Conservation (phyloP, 352 stramenopile species). For the Phytophthora uliginosa region DNA sequence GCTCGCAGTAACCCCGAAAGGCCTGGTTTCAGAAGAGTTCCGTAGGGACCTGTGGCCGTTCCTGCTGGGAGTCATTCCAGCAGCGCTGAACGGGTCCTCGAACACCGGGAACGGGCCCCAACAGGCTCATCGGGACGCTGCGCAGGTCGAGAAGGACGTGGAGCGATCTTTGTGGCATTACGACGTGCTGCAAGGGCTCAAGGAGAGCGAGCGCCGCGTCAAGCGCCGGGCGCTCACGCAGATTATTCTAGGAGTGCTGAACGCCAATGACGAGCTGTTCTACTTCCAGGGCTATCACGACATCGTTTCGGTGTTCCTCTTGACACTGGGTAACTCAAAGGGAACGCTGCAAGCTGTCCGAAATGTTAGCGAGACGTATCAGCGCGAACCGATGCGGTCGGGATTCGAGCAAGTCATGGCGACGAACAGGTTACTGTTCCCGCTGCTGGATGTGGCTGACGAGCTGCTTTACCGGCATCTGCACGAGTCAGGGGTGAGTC, state of each 20-base stretch:
- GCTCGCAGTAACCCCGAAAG: slow-evolving; percentile 64
- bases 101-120: slow-evolving; percentile 10
- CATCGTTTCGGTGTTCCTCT: slow-evolving; percentile 88
- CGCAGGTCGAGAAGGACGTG: slow-evolving; percentile 86
- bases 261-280: slow-evolving; percentile 61
- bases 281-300: slow-evolving; percentile 97
- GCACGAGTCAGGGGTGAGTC: slow-evolving; percentile 63
- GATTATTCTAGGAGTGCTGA: slow-evolving; percentile 67
- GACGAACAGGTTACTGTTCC: slow-evolving; percentile 73
- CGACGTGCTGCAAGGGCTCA: slow-evolving; percentile 66
- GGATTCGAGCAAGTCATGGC: slow-evolving; percentile 89
- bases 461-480: slow-evolving; percentile 73
- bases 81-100: slow-evolving; percentile 16
- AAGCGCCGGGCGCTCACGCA: slow-evolving; percentile 74
- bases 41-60: slow-evolving; percentile 72
- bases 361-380: slow-evolving; percentile 86
- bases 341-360: slow-evolving; percentile 68
- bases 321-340: slow-evolving; percentile 84
- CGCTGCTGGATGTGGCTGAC: slow-evolving; percentile 74
- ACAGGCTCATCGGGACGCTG: slow-evolving; percentile 64
- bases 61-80: slow-evolving; percentile 39
- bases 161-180: slow-evolving; percentile 90
- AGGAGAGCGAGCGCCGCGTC: slow-evolving; percentile 66
- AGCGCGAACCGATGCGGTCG: slow-evolving; percentile 88
- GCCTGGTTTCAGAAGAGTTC: slow-evolving; percentile 69